Percentiles rank a stretch among this genome's conserved stretches.
phyloP scores from a whole-genome alignment of 805 yeast species.

The Middelhovenomyces tepae region DNA sequence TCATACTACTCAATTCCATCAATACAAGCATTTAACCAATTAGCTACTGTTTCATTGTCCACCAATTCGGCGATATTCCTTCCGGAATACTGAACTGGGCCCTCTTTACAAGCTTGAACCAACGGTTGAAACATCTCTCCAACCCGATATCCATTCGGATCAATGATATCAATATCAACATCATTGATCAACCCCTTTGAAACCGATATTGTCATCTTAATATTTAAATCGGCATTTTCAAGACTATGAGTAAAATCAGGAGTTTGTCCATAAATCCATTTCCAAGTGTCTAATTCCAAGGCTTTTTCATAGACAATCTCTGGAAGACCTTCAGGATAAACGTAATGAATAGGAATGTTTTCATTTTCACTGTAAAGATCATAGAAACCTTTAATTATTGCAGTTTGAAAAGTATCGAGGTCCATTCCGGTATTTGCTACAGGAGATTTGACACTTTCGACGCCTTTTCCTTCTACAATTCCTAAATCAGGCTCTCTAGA shows the following conservation, averaged over 20 bases:
- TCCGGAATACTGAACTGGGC: too few species aligned
- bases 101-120: too few species aligned
- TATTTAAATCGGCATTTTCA: slow-evolving; percentile 26
- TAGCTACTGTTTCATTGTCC: too few species aligned
- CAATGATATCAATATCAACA: slow-evolving; percentile 17
- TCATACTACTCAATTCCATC: too few species aligned
- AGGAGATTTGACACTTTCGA: slow-evolving; percentile 73
- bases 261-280: slow-evolving; percentile 70
- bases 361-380: slow-evolving; percentile 21
- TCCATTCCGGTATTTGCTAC: slow-evolving; percentile 55
- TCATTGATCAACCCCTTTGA: slow-evolving; percentile 38
- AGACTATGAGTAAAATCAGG: slow-evolving; percentile 60
- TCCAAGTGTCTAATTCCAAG: slow-evolving; percentile 44
- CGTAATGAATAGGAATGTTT: slow-evolving; percentile 2
- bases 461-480: slow-evolving; percentile 40
- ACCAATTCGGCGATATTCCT: too few species aligned
- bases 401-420: slow-evolving; percentile 37
- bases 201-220: slow-evolving; percentile 35
- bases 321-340: slow-evolving; percentile 11
- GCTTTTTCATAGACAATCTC: slow-evolving; percentile 16
- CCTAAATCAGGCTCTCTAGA: slow-evolving; percentile 36
- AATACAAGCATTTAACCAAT: too few species aligned
- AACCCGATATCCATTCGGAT: too few species aligned
- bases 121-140: too few species aligned
- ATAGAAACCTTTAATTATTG: slow-evolving; percentile 36